Evolutionary conservation across 2,329 filamentous ascomycete species (phyloP), one percentile per base, ranked within the genome.

Genomic region (Fusarium nisikadoi): DNA sequence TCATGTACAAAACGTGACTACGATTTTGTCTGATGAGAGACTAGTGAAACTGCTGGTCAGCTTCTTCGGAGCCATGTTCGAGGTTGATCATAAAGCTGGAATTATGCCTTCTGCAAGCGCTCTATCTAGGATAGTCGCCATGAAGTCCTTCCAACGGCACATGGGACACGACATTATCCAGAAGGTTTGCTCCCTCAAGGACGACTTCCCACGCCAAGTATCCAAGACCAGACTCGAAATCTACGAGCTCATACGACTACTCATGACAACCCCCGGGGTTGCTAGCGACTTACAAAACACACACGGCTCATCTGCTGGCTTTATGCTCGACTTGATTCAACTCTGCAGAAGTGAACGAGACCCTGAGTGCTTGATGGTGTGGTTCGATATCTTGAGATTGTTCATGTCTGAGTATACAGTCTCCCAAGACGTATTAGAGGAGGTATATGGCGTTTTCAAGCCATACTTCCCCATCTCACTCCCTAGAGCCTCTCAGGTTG

Each of bases 381-480:
- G 88, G 88, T 90, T 90, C 72, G 83, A 82, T 33, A 86, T 86
- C 31, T 70, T 89, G 27, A 79, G 79, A 56, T 75, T 76, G 6
- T 84, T 89, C 35, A 77, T 89, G 13, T 77, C 81, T 5, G 80
- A 83, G 19, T 89, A 86, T 56, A 80, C 81, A 0, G 81, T 84
- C 2, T 83, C 86, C 0, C 68, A 82, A 8, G 84, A 86, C 13
- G 80, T 88, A 5, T 80, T 84, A 13, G 83, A 84, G 36, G 84
- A 86, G 61, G 81, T 88, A 5, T 90, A 89, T 76, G 84, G 84
- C 60, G 80, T 84, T 2, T 89, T 89, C 78, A 89, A 89, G 19
- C 86, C 86, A 35, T 90, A 90, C 76, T 90, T 89, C 68, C 88
- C 88, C 20, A 90, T 90, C 61, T 88, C 87, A 1, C 79, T 90